Percentiles rank a stretch among this genome's conserved stretches.
Evolutionary conservation across 176 grass and related monocot species (phyloP).

Genomic region (Paspalum notatum): DNA sequence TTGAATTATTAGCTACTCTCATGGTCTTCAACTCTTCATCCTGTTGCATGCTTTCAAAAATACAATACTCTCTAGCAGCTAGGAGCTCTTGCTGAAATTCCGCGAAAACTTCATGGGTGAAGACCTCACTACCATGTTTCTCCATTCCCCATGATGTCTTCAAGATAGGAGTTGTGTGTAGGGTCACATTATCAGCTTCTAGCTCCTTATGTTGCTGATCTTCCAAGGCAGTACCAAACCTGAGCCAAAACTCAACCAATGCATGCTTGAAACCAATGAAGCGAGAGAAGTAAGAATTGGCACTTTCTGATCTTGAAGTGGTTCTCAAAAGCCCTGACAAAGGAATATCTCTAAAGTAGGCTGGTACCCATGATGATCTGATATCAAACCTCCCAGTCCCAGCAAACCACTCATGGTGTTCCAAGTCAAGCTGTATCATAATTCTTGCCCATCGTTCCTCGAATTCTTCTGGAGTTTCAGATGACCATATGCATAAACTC

Average conservation of each 20-base stretch:
- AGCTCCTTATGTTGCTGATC: not conserved
- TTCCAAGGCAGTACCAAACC: conserved; percentile 1
- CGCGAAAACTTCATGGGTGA: too few species aligned
- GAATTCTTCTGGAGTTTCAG: not conserved
- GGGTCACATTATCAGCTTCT: not conserved
- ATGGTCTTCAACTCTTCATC: not conserved
- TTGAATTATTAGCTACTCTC: not conserved
- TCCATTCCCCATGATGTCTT: too few species aligned
- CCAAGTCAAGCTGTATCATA: too few species aligned
- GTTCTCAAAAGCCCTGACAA: not conserved
- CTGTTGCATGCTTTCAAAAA: not conserved
- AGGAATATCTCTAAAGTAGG: not conserved
- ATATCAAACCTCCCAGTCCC: not conserved
- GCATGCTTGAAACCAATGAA: not conserved
- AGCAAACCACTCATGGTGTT: not conserved
- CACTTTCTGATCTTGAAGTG: too few species aligned
- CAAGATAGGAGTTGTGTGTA: not conserved
- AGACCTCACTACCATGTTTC: too few species aligned
- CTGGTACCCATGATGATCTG: not conserved
- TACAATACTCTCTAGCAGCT: not conserved
- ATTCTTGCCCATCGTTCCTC: not conserved
- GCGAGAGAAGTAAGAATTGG: too few species aligned
- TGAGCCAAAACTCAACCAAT: conserved; percentile 19
- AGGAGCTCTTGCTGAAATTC: not conserved
- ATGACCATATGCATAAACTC: not conserved